Evolutionary conservation across 768 basidiomycete genomes (phyloP), one percentile per base, ranked within the genome.

Genomic region (Macrolepiota albuminosa): DNA sequence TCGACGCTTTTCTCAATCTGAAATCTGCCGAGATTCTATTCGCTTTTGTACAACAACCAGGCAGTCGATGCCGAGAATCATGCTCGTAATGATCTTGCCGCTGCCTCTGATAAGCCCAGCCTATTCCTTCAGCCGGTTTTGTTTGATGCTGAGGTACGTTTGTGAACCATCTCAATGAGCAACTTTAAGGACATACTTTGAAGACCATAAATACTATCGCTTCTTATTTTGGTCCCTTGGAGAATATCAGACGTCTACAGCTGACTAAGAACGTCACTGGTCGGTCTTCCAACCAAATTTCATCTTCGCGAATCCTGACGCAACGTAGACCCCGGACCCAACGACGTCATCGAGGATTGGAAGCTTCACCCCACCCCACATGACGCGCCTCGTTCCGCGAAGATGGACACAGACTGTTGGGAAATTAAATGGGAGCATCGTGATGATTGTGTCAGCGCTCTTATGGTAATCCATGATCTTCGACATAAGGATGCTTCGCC

Each of bases 351-450:
- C 39, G 64, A 65, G 40, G 58, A 60, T n/a, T 63, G 66, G 60
- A 67, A 63, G 56, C 61, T 14, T 10, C 76, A 76, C 61, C 82
- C 84, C 9, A 64, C 64, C 45, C 85, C 86, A 4, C 90, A 92
- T 64, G 72, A 85, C 65, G 78, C 74, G 3, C 79, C 80, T 31
- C 84, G 86, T 45, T 77, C 77, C 37, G 46, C 78, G 6, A 65
- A 66, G 11, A 91, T 90, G 89, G 82, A 85, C 55, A 62, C 65
- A 1, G 71, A 77, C 5, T 85, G 86, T 60, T 92, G 88, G 84
- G 88, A 88, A 66, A 78, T 91, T 43, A 93, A 92, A 68, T 93
- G 88, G 88, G 76, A 80, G 31, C 83, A 89, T 69, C 80, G 91
- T 46, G 86, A 90, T 61, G 86, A 93, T 64, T 88, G 86, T 60